A percentile compares a stretch with the other conserved stretches of the same genome.
phyloP scores from a whole-genome alignment of 176 grass and related monocot genomes.

The Phoenix dactylifera region DNA sequence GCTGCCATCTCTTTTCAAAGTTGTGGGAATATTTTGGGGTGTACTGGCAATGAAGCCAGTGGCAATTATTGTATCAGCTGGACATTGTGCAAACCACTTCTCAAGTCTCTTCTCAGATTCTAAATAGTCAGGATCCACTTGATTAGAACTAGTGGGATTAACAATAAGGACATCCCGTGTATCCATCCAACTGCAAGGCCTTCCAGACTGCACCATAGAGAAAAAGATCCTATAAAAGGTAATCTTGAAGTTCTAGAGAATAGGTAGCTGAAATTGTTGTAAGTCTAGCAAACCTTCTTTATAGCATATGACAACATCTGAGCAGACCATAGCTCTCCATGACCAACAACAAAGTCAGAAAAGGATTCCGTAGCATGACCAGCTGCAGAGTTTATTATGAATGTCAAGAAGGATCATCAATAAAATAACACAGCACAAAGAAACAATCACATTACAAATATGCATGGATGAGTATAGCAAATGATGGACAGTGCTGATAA shows the following conservation, averaged over 20 bases:
- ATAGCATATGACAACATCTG: slow-evolving; percentile 86
- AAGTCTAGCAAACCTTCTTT: slow-evolving; percentile 49
- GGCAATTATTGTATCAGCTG: slow-evolving; percentile 67
- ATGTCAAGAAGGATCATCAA: neutral
- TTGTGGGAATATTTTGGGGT: slow-evolving; percentile 66
- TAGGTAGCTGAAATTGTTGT: too few species aligned
- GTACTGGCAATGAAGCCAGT: slow-evolving; percentile 98
- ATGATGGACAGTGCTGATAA: too few species aligned
- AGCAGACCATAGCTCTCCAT: slow-evolving; percentile 97
- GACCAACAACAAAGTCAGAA: slow-evolving; percentile 90
- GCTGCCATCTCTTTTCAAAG: slow-evolving; percentile 94
- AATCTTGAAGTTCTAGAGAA: too few species aligned
- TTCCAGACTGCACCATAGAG: slow-evolving; percentile 58
- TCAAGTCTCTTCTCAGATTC: slow-evolving; percentile 82
- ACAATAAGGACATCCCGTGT: slow-evolving; percentile 91
- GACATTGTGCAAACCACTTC: slow-evolving; percentile 66
- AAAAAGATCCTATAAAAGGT: neutral
- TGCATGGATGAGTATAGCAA: too few species aligned
- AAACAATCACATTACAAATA: too few species aligned
- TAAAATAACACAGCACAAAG: neutral
- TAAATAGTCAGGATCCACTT: slow-evolving; percentile 72
- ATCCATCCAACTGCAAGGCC: slow-evolving; percentile 93
- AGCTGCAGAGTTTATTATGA: slow-evolving; percentile 49
- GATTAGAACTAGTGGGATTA: slow-evolving; percentile 64
- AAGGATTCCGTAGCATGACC: slow-evolving; percentile 96